Conservation (phyloP, 768 basidiomycete genomes). For the Melanogaster broomeanus region DNA sequence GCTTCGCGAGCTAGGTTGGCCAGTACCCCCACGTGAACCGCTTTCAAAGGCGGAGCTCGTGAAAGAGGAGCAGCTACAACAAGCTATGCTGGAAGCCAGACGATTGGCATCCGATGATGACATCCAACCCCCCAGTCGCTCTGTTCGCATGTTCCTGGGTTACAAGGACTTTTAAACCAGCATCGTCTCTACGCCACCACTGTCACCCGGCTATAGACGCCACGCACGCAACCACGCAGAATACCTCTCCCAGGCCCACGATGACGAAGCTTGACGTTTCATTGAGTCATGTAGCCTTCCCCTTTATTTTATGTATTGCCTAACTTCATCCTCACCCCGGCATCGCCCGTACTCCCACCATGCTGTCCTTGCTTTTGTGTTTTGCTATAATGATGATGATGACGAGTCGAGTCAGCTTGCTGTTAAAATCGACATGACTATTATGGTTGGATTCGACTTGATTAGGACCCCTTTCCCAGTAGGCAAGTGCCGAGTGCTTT, state of each 20-base stretch:
- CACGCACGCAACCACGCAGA: no score
- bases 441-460: neutral
- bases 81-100: conserved; percentile 61
- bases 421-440: no score
- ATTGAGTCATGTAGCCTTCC: conserved; percentile 19
- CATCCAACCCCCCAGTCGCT: conserved; percentile 52
- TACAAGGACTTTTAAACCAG: conserved; percentile 42
- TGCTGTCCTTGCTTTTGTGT: neutral
- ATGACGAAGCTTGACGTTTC: conserved; percentile 3
- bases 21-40: conserved; percentile 58
- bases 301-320: conserved; percentile 28
- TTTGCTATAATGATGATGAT: neutral
- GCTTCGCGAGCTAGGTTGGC: conserved; percentile 57
- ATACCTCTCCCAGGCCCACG: conserved; percentile 14
- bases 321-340: neutral
- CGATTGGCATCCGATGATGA: conserved; percentile 54
- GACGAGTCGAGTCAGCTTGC: no score
- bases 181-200: neutral
- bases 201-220: neutral
- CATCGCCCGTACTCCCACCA: neutral
- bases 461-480: conserved; percentile 19
- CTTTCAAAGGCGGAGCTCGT: conserved; percentile 69
- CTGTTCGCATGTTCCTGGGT: conserved; percentile 62
- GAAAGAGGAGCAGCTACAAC: conserved; percentile 63
- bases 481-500: conserved; percentile 24